These are phyloP conservation scores for Dispira parvispora DNA, from an alignment of 192 early-diverging fungal genomes.

Conservation along the genomic window DNA sequence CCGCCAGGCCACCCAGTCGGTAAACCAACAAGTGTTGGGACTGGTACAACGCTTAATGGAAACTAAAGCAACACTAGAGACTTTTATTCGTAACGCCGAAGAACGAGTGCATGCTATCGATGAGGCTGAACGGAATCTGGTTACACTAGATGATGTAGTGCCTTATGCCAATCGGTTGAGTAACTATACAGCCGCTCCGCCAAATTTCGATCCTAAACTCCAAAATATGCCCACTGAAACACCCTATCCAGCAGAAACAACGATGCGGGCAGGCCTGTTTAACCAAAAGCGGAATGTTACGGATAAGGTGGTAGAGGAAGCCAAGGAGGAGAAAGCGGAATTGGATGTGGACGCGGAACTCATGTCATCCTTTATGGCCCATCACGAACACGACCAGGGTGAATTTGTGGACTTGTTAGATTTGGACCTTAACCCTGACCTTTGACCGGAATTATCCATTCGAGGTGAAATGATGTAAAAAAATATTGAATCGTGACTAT, in stretches of 20 bases:
- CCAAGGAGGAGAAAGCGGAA: not conserved
- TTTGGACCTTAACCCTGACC: slow-evolving; percentile 30
- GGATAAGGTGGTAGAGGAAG: not conserved
- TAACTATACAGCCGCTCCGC: slow-evolving; percentile 27
- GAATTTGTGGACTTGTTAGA: slow-evolving; percentile 24
- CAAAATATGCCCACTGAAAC: slow-evolving; percentile 19
- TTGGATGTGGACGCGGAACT: slow-evolving; percentile 7
- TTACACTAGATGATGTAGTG: slow-evolving; percentile 18
- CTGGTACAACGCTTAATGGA: not conserved
- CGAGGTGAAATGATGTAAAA: no score
- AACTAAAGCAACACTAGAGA: not conserved
- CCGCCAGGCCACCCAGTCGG: not conserved
- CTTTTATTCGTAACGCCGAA: slow-evolving; percentile 3
- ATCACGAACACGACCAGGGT: slow-evolving; percentile 19
- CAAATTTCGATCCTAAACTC: slow-evolving; percentile 25
- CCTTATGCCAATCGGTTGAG: slow-evolving; percentile 30
- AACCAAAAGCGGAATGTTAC: slow-evolving; percentile 23
- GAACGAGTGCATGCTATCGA: not conserved
- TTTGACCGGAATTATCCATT: not conserved
- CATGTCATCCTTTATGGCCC: slow-evolving; percentile 12
- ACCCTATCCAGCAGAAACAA: slow-evolving; percentile 26
- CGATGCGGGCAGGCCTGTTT: slow-evolving; percentile 25
- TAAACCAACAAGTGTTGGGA: not conserved
- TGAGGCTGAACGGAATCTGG: not conserved
- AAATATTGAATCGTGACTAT: no score